Evolutionary conservation across 192 early-diverging fungal genomes (phyloP).

Genomic region (Rhizoclosmatium globosum): DNA sequence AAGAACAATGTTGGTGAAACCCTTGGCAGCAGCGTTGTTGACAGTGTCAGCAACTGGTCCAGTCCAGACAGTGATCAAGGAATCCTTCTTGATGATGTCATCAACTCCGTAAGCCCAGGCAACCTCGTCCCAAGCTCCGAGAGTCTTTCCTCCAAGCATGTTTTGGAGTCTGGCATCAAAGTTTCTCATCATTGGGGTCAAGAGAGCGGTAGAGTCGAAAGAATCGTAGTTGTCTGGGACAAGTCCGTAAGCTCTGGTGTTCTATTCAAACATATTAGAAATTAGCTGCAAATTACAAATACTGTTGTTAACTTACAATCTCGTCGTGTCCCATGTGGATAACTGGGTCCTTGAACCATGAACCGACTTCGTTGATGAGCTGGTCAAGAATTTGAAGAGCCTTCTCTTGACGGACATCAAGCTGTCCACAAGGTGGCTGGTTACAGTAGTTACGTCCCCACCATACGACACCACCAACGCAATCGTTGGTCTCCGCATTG

Average conservation of each 20-base stretch:
- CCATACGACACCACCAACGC: background rate
- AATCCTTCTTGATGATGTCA: constrained; percentile 12
- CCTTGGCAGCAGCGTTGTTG: background rate
- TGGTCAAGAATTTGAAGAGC: constrained; percentile 69
- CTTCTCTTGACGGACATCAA: constrained; percentile 36
- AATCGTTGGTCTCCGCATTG: background rate
- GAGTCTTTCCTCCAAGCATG: constrained; percentile 11
- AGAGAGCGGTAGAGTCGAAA: background rate
- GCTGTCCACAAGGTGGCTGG: constrained; percentile 78
- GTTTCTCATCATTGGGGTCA: background rate
- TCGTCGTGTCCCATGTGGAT: constrained; percentile 73
- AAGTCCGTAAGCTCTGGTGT: constrained; percentile 10
- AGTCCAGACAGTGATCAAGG: constrained; percentile 21
- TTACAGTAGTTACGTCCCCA: constrained; percentile 9
- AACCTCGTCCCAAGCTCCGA: constrained; percentile 31
- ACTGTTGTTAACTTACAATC: background rate
- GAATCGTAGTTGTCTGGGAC: constrained; percentile 7
- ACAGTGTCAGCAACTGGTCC: background rate
- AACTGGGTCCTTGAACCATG: constrained; percentile 73
- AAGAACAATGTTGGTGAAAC: constrained; percentile 28
- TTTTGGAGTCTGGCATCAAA: background rate
- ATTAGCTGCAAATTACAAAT: too few species aligned
- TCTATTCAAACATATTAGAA: background rate
- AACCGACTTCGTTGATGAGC: constrained; percentile 72
- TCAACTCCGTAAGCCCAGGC: background rate